Conservation (phyloP, 2,329 filamentous ascomycete species). For the Fusarium sp. region DNA sequence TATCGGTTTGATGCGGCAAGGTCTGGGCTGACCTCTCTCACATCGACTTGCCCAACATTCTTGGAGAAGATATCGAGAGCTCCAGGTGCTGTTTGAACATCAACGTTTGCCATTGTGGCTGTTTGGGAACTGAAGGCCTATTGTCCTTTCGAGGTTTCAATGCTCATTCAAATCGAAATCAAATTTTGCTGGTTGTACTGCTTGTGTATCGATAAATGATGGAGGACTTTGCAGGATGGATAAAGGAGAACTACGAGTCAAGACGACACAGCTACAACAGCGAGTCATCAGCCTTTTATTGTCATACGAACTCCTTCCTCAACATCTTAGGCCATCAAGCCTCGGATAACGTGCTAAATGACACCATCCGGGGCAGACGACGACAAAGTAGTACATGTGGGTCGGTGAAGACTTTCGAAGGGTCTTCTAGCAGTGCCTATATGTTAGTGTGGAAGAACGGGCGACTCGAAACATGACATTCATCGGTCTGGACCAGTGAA, state of each 20-base stretch:
- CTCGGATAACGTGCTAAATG: constrained; percentile 47
- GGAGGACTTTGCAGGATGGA: neutral
- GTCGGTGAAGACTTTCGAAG: constrained; percentile 40
- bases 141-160: neutral
- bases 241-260: constrained; percentile 16
- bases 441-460: constrained; percentile 40
- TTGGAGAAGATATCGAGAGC: constrained; percentile 42
- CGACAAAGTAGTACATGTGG: constrained; percentile 40
- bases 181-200: neutral
- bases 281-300: constrained; percentile 40
- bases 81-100: constrained; percentile 41
- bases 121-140: neutral
- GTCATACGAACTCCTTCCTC: constrained; percentile 9
- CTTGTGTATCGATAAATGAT: neutral
- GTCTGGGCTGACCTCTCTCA: constrained; percentile 40
- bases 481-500: constrained; percentile 31
- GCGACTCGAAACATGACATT: constrained; percentile 31
- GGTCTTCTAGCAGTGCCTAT: constrained; percentile 23
- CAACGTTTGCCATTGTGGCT: constrained; percentile 46
- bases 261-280: constrained; percentile 6
- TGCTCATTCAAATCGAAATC: neutral
- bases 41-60: constrained; percentile 41
- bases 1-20: constrained; percentile 41
- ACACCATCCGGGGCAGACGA: constrained; percentile 44
- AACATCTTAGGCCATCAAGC: constrained; percentile 43